Percentiles rank a stretch among this genome's conserved stretches.
Conservation (phyloP, 2,329 filamentous ascomycete genomes). For the Diaporthe humulicola region DNA sequence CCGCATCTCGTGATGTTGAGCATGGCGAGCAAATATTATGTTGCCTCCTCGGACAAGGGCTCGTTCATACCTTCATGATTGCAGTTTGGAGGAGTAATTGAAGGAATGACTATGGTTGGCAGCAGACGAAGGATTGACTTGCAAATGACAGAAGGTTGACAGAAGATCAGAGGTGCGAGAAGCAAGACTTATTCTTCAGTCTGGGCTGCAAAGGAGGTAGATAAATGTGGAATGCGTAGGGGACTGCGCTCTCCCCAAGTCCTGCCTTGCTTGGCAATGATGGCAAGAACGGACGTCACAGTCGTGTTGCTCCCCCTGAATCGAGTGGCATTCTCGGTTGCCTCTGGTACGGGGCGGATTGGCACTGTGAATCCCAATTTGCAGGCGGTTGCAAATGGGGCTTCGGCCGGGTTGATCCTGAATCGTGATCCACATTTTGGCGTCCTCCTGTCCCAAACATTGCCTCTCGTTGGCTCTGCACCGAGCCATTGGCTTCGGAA, state of each 20-base stretch:
- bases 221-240: conserved; percentile 19
- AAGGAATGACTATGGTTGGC: conserved; percentile 27
- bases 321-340: conserved; percentile 5
- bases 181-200: conserved; percentile 20
- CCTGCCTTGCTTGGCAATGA: conserved; percentile 6
- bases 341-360: conserved; percentile 20
- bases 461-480: background rate
- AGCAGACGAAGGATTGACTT: background rate
- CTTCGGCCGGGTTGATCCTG: conserved; percentile 24
- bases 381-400: conserved; percentile 8
- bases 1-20: background rate
- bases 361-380: conserved; percentile 34
- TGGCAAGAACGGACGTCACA: background rate
- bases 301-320: conserved; percentile 23
- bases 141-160: background rate
- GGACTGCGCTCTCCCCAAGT: background rate
- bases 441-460: background rate
- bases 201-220: background rate
- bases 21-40: background rate
- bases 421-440: conserved; percentile 28
- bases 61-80: conserved; percentile 36
- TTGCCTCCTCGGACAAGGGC: background rate
- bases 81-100: background rate
- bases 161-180: conserved; percentile 4
- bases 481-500: background rate